phyloP scores from a whole-genome alignment of 2,329 filamentous ascomycete species.

The Colletotrichum sublineola region DNA sequence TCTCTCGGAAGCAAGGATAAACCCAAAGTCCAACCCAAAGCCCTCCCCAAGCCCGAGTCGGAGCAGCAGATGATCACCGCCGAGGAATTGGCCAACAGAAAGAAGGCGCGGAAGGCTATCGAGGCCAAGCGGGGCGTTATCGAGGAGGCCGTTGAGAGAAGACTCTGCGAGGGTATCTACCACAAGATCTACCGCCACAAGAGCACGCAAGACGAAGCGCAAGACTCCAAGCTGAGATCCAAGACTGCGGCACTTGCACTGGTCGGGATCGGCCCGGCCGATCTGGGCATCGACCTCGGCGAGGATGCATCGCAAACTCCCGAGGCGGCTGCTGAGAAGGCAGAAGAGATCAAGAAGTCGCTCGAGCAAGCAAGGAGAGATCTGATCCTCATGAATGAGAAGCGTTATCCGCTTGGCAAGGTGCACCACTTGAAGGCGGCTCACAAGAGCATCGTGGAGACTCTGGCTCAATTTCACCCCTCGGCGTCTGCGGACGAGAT shows the following conservation, averaged over 20 bases:
- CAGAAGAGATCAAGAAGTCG: slow-evolving; percentile 78
- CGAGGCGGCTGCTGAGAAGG: slow-evolving; percentile 69
- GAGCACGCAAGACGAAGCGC: slow-evolving; percentile 91
- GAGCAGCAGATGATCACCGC: slow-evolving; percentile 91
- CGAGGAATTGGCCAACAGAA: slow-evolving; percentile 84
- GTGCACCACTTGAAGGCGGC: slow-evolving; percentile 88
- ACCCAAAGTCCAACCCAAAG: slow-evolving; percentile 59
- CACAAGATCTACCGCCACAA: slow-evolving; percentile 90
- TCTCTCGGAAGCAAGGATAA: slow-evolving; percentile 68
- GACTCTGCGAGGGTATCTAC: slow-evolving; percentile 88
- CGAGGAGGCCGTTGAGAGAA: slow-evolving; percentile 92
- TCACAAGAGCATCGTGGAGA: slow-evolving; percentile 95
- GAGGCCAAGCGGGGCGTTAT: slow-evolving; percentile 82
- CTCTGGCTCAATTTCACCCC: slow-evolving; percentile 74
- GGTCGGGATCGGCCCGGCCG: slow-evolving; percentile 90
- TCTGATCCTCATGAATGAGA: slow-evolving; percentile 85
- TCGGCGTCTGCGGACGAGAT: slow-evolving; percentile 97
- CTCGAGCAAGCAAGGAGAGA: slow-evolving; percentile 79
- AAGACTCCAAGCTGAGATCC: slow-evolving; percentile 93
- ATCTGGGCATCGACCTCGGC: slow-evolving; percentile 83
- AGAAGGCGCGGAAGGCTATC: slow-evolving; percentile 81
- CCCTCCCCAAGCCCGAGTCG: slow-evolving; percentile 56
- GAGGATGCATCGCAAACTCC: slow-evolving; percentile 66
- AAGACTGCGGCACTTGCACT: slow-evolving; percentile 91
- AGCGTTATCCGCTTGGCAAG: slow-evolving; percentile 91